Conservation (phyloP, 73 alveolate species). For the Paramecium pentaurelia region DNA sequence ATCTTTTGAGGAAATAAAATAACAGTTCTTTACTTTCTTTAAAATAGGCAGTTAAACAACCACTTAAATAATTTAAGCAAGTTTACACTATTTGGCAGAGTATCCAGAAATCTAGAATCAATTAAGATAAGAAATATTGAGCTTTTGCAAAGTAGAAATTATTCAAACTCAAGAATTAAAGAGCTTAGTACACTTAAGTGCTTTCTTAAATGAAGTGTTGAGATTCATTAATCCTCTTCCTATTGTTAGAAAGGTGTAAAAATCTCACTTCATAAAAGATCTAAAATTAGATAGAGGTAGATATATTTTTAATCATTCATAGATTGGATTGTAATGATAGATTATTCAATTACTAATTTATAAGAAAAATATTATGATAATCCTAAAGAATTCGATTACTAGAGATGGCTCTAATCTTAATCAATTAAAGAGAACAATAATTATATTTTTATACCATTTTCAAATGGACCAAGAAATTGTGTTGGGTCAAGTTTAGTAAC, state of each 20-base stretch:
- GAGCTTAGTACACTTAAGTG: not conserved
- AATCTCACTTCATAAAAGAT: not conserved
- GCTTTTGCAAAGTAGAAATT: not conserved
- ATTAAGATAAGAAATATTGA: not conserved
- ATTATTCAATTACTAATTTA: not conserved
- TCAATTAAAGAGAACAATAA: not conserved
- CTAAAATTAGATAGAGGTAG: not conserved
- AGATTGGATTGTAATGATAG: not conserved
- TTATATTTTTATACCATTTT: not conserved
- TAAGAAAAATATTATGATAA: not conserved
- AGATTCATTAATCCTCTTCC: not conserved
- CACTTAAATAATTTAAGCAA: not conserved
- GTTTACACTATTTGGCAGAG: not conserved
- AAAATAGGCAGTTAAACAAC: not conserved
- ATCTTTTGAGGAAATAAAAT: not conserved
- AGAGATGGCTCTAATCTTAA: slow-evolving; percentile 27
- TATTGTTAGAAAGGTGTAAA: not conserved
- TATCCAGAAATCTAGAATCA: not conserved
- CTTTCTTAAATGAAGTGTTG: slow-evolving; percentile 7
- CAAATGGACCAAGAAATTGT: not conserved
- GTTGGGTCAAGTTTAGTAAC: not conserved
- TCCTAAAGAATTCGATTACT: not conserved
- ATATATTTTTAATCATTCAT: not conserved
- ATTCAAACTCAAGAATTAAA: not conserved
- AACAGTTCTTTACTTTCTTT: not conserved